A percentile compares a stretch with the other conserved stretches of the same genome.
phyloP scores from a whole-genome alignment of 495 filamentous ascomycete species.

The Acidomyces sp. region DNA sequence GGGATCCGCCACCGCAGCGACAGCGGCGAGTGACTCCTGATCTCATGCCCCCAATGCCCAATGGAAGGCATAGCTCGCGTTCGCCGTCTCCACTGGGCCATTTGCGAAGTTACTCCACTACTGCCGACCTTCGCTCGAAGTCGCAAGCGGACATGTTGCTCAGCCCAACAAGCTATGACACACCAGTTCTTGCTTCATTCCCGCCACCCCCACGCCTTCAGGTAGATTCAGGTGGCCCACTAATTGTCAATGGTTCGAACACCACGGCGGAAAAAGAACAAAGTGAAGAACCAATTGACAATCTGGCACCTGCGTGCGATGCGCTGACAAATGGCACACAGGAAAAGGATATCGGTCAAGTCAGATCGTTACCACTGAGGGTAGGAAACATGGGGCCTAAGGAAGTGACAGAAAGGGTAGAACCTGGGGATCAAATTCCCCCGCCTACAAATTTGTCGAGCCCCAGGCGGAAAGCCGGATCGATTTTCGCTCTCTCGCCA shows the following conservation, averaged over 20 bases:
- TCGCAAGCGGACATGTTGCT: constrained; percentile 3
- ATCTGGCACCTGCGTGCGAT: no score
- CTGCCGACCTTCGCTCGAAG: constrained; percentile 10
- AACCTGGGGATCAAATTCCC: background rate
- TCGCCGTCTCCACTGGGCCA: constrained; percentile 31
- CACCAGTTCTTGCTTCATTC: background rate
- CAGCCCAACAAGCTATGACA: constrained; percentile 9
- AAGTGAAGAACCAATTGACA: no score
- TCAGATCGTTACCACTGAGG: constrained; percentile 6
- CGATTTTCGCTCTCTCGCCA: constrained; percentile 4
- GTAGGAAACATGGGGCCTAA: background rate
- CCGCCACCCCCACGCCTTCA: background rate
- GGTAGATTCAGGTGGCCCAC: constrained; percentile 24
- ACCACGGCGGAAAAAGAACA: no score
- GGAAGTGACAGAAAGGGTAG: background rate
- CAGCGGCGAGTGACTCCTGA: constrained; percentile 37
- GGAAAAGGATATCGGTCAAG: background rate
- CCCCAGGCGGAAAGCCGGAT: background rate
- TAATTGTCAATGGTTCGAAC: constrained; percentile 37
- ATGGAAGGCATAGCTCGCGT: constrained; percentile 22
- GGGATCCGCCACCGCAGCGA: constrained; percentile 34
- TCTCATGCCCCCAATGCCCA: constrained; percentile 27
- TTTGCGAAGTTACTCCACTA: constrained; percentile 23
- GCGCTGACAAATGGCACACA: background rate
- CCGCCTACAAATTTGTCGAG: constrained; percentile 5